phyloP scores from a whole-genome alignment of 805 yeast species.

The Cyberlindnera euphorbiae region DNA sequence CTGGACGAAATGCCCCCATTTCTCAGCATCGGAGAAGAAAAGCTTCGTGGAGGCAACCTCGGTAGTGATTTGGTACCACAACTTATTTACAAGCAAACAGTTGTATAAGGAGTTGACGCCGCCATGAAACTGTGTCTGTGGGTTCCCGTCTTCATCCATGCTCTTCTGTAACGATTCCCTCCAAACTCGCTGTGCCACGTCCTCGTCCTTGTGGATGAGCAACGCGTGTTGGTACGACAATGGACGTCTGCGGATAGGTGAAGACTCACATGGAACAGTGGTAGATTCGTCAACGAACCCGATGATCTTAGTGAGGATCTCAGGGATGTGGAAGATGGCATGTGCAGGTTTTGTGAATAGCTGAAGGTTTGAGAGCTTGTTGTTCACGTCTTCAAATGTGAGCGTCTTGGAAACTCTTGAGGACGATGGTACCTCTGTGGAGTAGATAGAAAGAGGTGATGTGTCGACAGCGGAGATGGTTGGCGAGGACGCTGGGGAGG shows the following conservation, averaged over 20 bases:
- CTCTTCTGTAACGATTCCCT: constrained; percentile 22
- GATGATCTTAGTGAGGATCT: constrained; percentile 59
- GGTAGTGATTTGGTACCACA: constrained; percentile 55
- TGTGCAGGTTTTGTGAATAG: constrained; percentile 11
- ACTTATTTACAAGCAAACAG: constrained; percentile 64
- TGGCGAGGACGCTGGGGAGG: constrained; percentile 9
- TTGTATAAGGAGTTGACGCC: constrained; percentile 37
- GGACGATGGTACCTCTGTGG: too few relatives aligned
- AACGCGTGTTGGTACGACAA: constrained; percentile 64
- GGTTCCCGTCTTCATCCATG: constrained; percentile 18
- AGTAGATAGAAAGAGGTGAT: constrained; percentile 7
- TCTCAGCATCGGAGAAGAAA: constrained; percentile 45
- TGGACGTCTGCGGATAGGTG: constrained; percentile 64
- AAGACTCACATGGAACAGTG: constrained; percentile 54
- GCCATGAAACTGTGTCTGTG: constrained; percentile 10
- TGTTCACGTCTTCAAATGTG: constrained; percentile 9
- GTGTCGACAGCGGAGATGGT: constrained; percentile 2
- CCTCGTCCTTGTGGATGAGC: constrained; percentile 53
- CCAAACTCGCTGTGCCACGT: constrained; percentile 44
- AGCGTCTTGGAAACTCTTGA: constrained; percentile 5
- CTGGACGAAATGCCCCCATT: constrained; percentile 38
- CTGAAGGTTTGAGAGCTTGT: constrained; percentile 11
- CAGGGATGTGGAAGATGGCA: constrained; percentile 67
- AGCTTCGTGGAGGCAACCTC: constrained; percentile 53
- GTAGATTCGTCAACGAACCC: constrained; percentile 53